Conservation (phyloP, 2,329 filamentous ascomycete genomes). For the Rutstroemia sp. region DNA sequence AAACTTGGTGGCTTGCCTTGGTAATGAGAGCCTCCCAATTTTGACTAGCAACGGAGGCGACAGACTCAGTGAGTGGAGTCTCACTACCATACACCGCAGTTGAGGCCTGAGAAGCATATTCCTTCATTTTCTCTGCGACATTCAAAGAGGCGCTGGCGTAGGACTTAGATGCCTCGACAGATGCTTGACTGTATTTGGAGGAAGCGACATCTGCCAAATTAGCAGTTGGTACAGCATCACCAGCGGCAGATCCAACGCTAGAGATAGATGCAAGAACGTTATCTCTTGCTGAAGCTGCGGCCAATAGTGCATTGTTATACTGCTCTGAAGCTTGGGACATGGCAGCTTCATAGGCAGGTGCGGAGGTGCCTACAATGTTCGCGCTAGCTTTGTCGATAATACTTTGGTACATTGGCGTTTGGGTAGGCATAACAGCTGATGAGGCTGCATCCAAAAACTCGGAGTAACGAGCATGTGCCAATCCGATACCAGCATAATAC, state of each 20-base stretch:
- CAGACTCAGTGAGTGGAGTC: constrained; percentile 45
- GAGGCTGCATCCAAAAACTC: constrained; percentile 68
- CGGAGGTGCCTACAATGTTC: constrained; percentile 21
- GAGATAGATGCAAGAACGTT: constrained; percentile 34
- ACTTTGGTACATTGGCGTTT: constrained; percentile 39
- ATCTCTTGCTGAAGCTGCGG: constrained; percentile 35
- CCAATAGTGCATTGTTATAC: constrained; percentile 28
- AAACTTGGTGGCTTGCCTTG: constrained; percentile 27
- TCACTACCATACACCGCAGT: constrained; percentile 32
- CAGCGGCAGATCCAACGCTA: constrained; percentile 29
- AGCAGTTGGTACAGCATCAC: constrained; percentile 31
- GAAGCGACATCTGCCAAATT: constrained; percentile 36
- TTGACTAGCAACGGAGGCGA: constrained; percentile 38
- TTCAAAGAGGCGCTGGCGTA: constrained; percentile 54
- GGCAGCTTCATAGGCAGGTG: constrained; percentile 17
- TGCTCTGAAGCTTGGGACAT: constrained; percentile 17
- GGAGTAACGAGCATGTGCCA: constrained; percentile 72
- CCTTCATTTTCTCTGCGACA: constrained; percentile 26
- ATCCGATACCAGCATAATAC: constrained; percentile 72
- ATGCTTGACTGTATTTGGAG: constrained; percentile 36
- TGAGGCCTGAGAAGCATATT: constrained; percentile 31
- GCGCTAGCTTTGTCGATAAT: constrained; percentile 21
- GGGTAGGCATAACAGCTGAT: constrained; percentile 56
- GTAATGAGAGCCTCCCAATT: constrained; percentile 30
- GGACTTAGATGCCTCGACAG: constrained; percentile 37